Percentiles rank a stretch among this genome's conserved stretches.
phyloP scores from a whole-genome alignment of 192 early-diverging fungal species.

The Rhizoclosmatium sp. region DNA sequence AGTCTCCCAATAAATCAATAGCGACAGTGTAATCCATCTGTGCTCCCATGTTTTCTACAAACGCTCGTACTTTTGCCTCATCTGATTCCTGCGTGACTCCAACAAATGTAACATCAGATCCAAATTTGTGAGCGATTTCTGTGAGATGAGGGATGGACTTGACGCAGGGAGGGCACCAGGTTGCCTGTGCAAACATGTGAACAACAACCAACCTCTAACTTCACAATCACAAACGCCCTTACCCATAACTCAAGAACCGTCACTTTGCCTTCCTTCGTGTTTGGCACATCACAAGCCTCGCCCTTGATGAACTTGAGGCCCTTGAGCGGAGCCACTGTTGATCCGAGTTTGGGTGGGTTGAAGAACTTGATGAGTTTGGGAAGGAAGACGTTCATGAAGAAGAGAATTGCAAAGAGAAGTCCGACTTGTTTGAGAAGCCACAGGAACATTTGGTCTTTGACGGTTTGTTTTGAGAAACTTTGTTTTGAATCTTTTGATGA shows the following conservation, averaged over 20 bases:
- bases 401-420: neutral
- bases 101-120: conserved; percentile 54
- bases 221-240: neutral
- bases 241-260: conserved; percentile 22
- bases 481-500: no score
- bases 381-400: neutral
- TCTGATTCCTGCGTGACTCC: conserved; percentile 63
- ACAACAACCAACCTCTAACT: neutral
- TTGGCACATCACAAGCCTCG: neutral
- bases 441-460: neutral
- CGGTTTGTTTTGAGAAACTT: no score
- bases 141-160: conserved; percentile 56
- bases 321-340: neutral
- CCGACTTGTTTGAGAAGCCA: neutral
- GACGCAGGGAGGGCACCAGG: conserved; percentile 23
- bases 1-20: conserved; percentile 47
- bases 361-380: conserved; percentile 6
- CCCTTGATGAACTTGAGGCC: conserved; percentile 30
- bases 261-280: neutral
- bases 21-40: conserved; percentile 65
- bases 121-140: conserved; percentile 58
- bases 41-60: conserved; percentile 50
- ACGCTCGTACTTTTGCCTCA: conserved; percentile 52
- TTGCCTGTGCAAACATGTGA: neutral
- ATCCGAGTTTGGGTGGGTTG: conserved; percentile 8